Conservation (phyloP, 2,329 filamentous ascomycete species). For the Calonectria honghensis region DNA sequence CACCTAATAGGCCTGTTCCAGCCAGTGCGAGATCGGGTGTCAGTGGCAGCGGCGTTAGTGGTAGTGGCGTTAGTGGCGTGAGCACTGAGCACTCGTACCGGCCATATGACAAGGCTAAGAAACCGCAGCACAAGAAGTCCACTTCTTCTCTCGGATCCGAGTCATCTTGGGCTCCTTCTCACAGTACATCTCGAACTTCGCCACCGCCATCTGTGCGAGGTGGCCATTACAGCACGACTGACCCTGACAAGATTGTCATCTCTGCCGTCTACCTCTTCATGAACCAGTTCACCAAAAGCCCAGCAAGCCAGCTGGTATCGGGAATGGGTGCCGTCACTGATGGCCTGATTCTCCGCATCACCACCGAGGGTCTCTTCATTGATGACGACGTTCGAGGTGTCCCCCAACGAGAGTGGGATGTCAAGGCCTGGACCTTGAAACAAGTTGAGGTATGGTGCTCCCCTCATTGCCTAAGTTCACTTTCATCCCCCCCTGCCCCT, state of each 20-base stretch:
- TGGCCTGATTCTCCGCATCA: conserved; percentile 92
- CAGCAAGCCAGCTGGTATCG: conserved; percentile 90
- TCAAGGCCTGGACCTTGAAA: conserved; percentile 98
- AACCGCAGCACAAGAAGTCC: conserved; percentile 76
- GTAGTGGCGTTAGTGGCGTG: conserved; percentile 70
- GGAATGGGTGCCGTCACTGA: conserved; percentile 92
- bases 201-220: conserved; percentile 86
- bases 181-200: conserved; percentile 88
- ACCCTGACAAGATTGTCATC: conserved; percentile 97
- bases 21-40: conserved; percentile 75
- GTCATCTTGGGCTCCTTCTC: conserved; percentile 89
- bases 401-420: conserved; percentile 97
- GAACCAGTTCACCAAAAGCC: conserved; percentile 90
- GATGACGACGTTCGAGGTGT: conserved; percentile 95
- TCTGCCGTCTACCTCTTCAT: conserved; percentile 95
- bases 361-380: conserved; percentile 95
- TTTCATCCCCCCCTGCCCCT: conserved; percentile 64
- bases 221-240: conserved; percentile 88
- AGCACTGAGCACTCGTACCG: conserved; percentile 83
- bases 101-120: conserved; percentile 83
- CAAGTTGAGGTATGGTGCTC: conserved; percentile 91
- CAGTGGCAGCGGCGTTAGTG: conserved; percentile 61
- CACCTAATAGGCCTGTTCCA: conserved; percentile 61
- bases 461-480: conserved; percentile 74
- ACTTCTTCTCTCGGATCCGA: conserved; percentile 83